These are phyloP conservation scores for Epichloe brachyelytri DNA, from an alignment of 2,329 filamentous ascomycete genomes.

Conservation along the genomic window DNA sequence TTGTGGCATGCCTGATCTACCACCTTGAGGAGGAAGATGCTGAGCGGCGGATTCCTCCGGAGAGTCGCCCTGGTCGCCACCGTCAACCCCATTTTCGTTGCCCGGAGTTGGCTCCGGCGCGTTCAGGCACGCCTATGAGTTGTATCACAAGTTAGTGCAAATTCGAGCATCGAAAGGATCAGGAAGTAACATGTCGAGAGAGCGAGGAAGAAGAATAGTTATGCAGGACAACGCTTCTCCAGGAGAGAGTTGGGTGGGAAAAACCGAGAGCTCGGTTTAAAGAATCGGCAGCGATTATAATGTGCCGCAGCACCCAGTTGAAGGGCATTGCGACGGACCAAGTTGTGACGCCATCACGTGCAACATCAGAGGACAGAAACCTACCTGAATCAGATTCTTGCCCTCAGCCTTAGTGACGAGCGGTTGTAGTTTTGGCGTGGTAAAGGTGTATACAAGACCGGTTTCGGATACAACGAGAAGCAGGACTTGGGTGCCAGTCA, in stretches of 20 bases:
- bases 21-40: constrained; percentile 53
- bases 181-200: too few relatives aligned
- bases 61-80: constrained; percentile 67
- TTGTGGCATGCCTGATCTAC: constrained; percentile 52
- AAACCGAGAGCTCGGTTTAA: too few relatives aligned
- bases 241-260: too few relatives aligned
- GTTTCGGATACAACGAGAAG: constrained; percentile 95
- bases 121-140: constrained; percentile 78
- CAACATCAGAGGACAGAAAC: background rate
- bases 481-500: constrained; percentile 94
- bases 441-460: constrained; percentile 95
- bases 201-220: background rate
- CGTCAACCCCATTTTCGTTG: constrained; percentile 70
- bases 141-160: constrained; percentile 1
- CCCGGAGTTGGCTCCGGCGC: constrained; percentile 79
- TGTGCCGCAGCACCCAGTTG: background rate
- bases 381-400: constrained; percentile 96
- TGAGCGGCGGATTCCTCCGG: constrained; percentile 76
- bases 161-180: background rate
- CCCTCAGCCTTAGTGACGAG: constrained; percentile 96
- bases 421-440: constrained; percentile 94
- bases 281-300: background rate
- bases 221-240: background rate
- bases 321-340: background rate
- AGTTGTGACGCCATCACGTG: background rate